phyloP scores from a whole-genome alignment of 257 asterid species.

The Nicotiana tabacum region DNA sequence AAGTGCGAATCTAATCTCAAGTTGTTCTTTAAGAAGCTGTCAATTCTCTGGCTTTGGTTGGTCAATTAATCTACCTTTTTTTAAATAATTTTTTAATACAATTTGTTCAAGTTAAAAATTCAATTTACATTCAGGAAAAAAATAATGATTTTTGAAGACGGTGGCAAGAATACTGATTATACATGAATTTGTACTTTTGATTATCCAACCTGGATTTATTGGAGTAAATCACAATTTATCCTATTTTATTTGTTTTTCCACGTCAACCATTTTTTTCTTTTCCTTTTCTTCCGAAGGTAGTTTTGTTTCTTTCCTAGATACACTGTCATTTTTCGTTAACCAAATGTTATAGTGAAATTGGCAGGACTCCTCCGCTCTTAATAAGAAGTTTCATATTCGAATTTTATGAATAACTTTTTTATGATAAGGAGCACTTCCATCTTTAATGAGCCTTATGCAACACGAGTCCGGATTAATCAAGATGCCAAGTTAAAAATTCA shows the following conservation, averaged over 20 bases:
- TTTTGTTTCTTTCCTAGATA: not conserved
- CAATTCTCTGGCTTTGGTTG: slow-evolving; percentile 1
- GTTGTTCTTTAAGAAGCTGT: slow-evolving; percentile 11
- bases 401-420: too few species aligned
- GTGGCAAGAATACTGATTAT: slow-evolving; percentile 1
- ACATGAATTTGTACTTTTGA: not conserved
- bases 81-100: not conserved
- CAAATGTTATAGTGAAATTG: too few species aligned
- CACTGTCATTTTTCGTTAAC: not conserved
- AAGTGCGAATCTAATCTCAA: not conserved
- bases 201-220: not conserved
- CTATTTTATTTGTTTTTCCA: not conserved
- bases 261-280: not conserved
- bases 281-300: not conserved
- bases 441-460: too few species aligned
- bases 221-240: slow-evolving; percentile 1
- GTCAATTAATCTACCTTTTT: not conserved
- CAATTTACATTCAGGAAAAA: not conserved
- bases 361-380: too few species aligned
- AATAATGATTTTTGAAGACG: not conserved
- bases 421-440: too few species aligned
- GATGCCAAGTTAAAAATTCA: not conserved
- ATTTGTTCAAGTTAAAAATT: not conserved
- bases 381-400: too few species aligned
- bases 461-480: too few species aligned